Evolutionary conservation across 441 rosid genomes (phyloP), one percentile per base, ranked within the genome.

Genomic region (Gossypium trilobum): DNA sequence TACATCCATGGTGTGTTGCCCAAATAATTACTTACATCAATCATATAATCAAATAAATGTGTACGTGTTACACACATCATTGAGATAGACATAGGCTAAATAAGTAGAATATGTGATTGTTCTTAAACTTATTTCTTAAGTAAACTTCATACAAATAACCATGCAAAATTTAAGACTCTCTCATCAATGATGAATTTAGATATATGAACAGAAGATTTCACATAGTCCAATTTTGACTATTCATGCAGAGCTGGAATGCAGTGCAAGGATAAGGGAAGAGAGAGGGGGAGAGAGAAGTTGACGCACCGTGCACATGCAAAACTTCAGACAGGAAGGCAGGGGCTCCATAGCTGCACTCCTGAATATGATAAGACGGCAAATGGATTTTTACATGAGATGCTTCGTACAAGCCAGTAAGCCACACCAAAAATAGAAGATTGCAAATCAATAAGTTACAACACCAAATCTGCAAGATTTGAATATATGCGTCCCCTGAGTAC

Each of bases 221-320:
- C 1, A 23, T n/a, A 2, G 64, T 59, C 29, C 16, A 17, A 58
- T 58, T 59, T 27, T n/a, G 64, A 59, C 29, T 16, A 20, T 36
- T 70, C 42, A 44, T 9, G 72, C 59, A 29, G 44, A 51, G 60
- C 60, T 68, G 59, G 44, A 68, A 68, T 62, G 46, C 60, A 16
- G 29, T 10, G 42, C 44, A 58, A 58, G 33, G 33, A 23, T 62
- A 36, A 36, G 50, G 68, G 42, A 33, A 36, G 68, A 11, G 14
- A 14, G 16, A 51, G 55, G 36, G 22, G 50, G 13, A 50, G 72
- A 51, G 17, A 68, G 27, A 51, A 29, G 13, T 27, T 33, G 64
- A 68, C 50, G 29, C 72, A 68, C 72, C 72, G 25, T 27, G 72
- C 46, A 68, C 59, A 39, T 68, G 72, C 42, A 59, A 59, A 59